These are phyloP conservation scores for Hyaloscypha hepaticicola DNA, from an alignment of 495 filamentous ascomycete genomes.

Conservation along the genomic window DNA sequence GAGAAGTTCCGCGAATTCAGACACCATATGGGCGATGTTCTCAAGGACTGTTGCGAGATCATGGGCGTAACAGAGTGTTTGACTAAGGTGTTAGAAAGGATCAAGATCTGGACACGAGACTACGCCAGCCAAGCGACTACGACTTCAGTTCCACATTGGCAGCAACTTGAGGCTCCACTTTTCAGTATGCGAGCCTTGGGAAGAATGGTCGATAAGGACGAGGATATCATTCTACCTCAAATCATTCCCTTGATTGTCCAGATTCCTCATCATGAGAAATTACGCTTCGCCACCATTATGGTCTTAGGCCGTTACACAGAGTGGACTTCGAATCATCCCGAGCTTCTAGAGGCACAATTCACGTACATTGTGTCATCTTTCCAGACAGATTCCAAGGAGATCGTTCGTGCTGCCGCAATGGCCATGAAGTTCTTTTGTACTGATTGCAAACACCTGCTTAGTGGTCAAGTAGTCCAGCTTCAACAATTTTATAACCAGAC, in stretches of 20 bases:
- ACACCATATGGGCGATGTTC: conserved; percentile 95
- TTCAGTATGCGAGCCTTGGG: conserved; percentile 97
- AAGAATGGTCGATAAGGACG: conserved; percentile 88
- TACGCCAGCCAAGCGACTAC: conserved; percentile 72
- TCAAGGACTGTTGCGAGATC: conserved; percentile 96
- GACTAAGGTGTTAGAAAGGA: conserved; percentile 76
- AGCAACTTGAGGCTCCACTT: conserved; percentile 89
- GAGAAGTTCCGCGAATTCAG: conserved; percentile 97
- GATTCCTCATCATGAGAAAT: conserved; percentile 93
- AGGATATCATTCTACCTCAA: conserved; percentile 79
- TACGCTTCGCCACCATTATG: conserved; percentile 96
- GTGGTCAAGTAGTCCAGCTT: conserved; percentile 74
- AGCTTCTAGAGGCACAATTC: conserved; percentile 86
- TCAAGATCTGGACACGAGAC: conserved; percentile 82
- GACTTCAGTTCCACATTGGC: conserved; percentile 91
- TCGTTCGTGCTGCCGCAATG: conserved; percentile 86
- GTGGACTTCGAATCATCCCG: conserved; percentile 93
- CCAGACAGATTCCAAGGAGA: conserved; percentile 78
- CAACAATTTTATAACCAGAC: conserved; percentile 90
- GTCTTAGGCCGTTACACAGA: conserved; percentile 94
- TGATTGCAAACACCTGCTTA: conserved; percentile 85
- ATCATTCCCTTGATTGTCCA: conserved; percentile 90
- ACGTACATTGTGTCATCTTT: conserved; percentile 93
- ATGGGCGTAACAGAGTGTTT: conserved; percentile 90
- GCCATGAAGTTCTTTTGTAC: conserved; percentile 95